These are phyloP conservation scores for Wickerhamiella bombiphila DNA, from an alignment of 805 yeast species.

Conservation along the genomic window DNA sequence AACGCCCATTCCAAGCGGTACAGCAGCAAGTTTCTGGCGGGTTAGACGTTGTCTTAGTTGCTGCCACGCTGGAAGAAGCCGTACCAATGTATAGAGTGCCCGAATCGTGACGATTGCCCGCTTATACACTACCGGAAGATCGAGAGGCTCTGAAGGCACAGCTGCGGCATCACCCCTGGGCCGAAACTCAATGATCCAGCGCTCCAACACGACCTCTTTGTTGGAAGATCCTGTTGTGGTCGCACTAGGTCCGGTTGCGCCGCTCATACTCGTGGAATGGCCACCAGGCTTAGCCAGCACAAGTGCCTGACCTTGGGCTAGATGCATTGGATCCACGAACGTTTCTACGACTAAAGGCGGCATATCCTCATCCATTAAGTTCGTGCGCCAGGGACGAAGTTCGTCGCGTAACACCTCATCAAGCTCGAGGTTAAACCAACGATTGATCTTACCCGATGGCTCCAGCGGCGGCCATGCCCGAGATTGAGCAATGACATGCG, in stretches of 20 bases:
- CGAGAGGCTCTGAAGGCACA: constrained; percentile 25
- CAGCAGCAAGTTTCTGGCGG: constrained; percentile 26
- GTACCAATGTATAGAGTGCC: constrained; percentile 48
- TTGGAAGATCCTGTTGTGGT: constrained; percentile 26
- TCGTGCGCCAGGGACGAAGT: constrained; percentile 43
- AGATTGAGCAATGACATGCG: constrained; percentile 22
- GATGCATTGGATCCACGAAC: constrained; percentile 48
- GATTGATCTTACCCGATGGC: constrained; percentile 18
- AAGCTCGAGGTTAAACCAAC: constrained; percentile 29
- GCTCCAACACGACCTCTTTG: constrained; percentile 77
- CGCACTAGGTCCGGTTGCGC: constrained; percentile 26
- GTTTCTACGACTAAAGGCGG: constrained; percentile 85
- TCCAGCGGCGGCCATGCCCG: constrained; percentile 14
- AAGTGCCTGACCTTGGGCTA: constrained; percentile 43
- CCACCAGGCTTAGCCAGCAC: constrained; percentile 25
- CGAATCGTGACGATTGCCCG: constrained; percentile 62
- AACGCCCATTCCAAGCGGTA: constrained; percentile 38
- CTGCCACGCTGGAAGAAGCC: constrained; percentile 59
- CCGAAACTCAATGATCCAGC: constrained; percentile 84
- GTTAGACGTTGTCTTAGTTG: constrained; percentile 34
- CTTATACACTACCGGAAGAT: constrained; percentile 56
- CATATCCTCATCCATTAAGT: constrained; percentile 16
- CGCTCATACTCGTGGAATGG: too few relatives aligned
- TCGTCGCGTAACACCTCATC: constrained; percentile 38
- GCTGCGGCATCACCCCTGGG: too few relatives aligned